A percentile compares a stretch with the other conserved stretches of the same genome.
Conservation (phyloP, 148 eudicot species). For the Oxyria digyna region DNA sequence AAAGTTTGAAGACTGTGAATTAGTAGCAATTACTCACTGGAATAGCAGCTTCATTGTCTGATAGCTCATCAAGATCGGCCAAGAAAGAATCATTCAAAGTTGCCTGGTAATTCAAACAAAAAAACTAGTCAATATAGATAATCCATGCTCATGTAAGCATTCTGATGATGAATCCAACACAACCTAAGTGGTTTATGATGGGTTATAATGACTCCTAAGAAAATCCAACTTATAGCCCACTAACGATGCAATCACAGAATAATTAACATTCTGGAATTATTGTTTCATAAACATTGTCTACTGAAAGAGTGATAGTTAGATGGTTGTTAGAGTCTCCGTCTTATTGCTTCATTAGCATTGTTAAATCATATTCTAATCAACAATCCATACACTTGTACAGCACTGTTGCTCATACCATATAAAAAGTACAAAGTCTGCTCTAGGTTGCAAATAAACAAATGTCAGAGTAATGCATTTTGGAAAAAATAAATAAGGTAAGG, state of each 20-base stretch:
- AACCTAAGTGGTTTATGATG: no score
- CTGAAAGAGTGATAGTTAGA: no score
- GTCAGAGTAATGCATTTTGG: background rate
- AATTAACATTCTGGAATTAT: background rate
- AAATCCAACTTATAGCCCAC: no score
- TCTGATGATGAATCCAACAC: no score
- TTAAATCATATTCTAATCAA: background rate
- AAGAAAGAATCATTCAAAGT: constrained; percentile 88
- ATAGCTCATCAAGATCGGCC: constrained; percentile 93
- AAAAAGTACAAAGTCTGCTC: no score
- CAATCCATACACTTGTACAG: background rate
- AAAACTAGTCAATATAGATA: background rate
- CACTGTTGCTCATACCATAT: background rate
- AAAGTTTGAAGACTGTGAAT: no score
- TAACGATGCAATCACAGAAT: no score
- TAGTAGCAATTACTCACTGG: constrained; percentile 28
- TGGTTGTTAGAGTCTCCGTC: no score
- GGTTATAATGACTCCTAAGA: no score
- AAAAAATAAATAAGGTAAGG: background rate
- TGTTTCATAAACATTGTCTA: background rate
- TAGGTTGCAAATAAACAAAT: background rate
- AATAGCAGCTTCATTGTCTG: constrained; percentile 72
- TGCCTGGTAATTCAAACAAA: constrained; percentile 37
- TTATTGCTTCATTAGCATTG: no score
- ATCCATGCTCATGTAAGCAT: no score